Conservation (phyloP, 139 green algal genomes). For the Edaphochlamys debaryana region DNA sequence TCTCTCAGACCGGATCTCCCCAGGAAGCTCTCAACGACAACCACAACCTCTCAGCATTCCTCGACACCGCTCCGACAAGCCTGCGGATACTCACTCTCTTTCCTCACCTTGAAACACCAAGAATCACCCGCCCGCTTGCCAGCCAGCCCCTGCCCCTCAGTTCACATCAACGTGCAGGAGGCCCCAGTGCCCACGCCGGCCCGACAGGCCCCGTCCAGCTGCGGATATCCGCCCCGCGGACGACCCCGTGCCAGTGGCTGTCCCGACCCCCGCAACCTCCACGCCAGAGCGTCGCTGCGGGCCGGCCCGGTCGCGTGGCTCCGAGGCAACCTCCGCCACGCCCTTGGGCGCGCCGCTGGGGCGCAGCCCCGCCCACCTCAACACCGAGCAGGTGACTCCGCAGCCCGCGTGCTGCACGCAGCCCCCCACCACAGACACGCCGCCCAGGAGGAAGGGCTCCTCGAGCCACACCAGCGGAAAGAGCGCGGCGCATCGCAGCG, state of each 20-base stretch:
- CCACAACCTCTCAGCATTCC: too few relatives aligned
- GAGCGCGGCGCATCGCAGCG: background rate
- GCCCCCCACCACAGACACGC: background rate
- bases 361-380: slow-evolving; percentile 1
- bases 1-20: too few relatives aligned
- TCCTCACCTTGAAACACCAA: too few relatives aligned
- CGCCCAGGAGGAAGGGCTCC: slow-evolving; percentile 29
- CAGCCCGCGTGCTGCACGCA: slow-evolving; percentile 20
- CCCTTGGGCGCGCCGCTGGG: background rate
- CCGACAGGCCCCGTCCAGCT: background rate
- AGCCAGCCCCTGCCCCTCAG: background rate
- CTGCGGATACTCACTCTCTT: too few relatives aligned
- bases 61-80: too few relatives aligned
- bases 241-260: background rate
- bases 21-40: too few relatives aligned
- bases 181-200: background rate
- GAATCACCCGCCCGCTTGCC: too few relatives aligned
- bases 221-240: background rate
- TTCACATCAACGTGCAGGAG: background rate
- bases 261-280: background rate
- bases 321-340: too few relatives aligned
- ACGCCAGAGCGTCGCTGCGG: background rate
- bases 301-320: background rate
- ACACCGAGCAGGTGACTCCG: slow-evolving; percentile 9
- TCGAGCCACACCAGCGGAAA: slow-evolving; percentile 22